Base-by-base conservation (phyloP, 129 eudicot species). In the Rutidosis leptorrhynchoides region DNA sequence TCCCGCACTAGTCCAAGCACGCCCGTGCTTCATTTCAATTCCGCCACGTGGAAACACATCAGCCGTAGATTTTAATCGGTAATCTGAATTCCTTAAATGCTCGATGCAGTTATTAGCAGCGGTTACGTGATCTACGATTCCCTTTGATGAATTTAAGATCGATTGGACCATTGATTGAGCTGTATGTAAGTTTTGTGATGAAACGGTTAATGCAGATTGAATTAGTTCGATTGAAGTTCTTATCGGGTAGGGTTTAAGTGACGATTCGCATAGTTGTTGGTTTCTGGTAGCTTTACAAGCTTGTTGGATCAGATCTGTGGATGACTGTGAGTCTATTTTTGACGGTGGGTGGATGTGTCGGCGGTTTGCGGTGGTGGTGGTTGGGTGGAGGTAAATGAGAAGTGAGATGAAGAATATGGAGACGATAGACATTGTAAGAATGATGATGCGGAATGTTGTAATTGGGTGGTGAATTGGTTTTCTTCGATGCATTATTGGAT, bases 1-100 rank as follows among this genome's bases (percentile, higher is more conserved):
- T 12, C 84, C 83, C 6, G 96, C 94, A 58, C 83, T 72, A 48
- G 75, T 68, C 96, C 96, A 91, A 1, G 98, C 95, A 0, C 98
- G 86, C 0, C 79, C 86, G 59, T 91, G 85, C 74, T 82, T 87
- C 21, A 43, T 56, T 60, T 82, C 84, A 15, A 43, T 60, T 62
- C 28, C 67, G 53, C 89, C 85, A 58, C 85, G 81, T 72, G 95
- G 76, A 68, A 84, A 6, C 0, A 74, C 82, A 0, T 62, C 88
- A 0, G 7, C 66, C 66, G 84, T 77, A 3, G 77, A 64, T 35
- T 58, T 64, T 24, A 79, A 53, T 1, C 97, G 73, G 60, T 74
- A 67, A 4, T 54, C 81, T 1, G 92, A 76, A 16, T 73, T 74
- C n/a, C 28, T 16, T 0, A 90, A 61, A 4, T 60, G 53, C 27